Evolutionary conservation across 108 stramenopile species (phyloP).

Genomic region (Cylindrotheca fusiformis): DNA sequence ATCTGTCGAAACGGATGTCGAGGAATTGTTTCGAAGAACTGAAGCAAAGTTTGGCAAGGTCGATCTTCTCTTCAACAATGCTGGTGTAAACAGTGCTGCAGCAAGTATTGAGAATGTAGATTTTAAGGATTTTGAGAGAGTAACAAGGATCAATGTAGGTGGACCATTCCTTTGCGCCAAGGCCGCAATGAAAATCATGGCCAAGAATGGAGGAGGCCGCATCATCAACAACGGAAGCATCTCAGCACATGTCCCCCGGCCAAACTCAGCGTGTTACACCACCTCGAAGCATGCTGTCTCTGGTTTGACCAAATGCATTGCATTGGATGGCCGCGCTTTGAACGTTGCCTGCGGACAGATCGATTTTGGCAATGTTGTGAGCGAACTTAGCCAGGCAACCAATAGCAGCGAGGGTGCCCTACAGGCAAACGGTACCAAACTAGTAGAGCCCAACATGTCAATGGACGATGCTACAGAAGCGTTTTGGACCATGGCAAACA

Average conservation of each 20-base stretch:
- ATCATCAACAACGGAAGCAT: conserved; percentile 84
- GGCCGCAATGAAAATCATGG: conserved; percentile 67
- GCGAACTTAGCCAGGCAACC: conserved; percentile 18
- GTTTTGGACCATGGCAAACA: conserved; percentile 67
- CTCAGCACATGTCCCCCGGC: conserved; percentile 62
- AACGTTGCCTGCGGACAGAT: conserved; percentile 66
- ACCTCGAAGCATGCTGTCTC: conserved; percentile 72
- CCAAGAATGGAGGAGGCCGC: conserved; percentile 51
- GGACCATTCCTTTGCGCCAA: conserved; percentile 73
- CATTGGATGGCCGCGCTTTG: conserved; percentile 63
- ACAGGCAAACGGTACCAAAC: conserved; percentile 56
- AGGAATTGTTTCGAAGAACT: conserved; percentile 35
- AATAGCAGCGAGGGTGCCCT: conserved; percentile 46
- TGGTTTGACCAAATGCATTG: conserved; percentile 66
- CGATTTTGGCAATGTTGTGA: conserved; percentile 74
- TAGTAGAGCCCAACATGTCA: conserved; percentile 52
- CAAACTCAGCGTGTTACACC: conserved; percentile 70
- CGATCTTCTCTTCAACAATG: conserved; percentile 80
- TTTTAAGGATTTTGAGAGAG: conserved; percentile 31
- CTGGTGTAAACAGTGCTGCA: conserved; percentile 59
- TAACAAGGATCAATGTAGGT: conserved; percentile 65
- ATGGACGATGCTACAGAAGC: conserved; percentile 65
- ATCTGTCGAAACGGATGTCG: conserved; percentile 47
- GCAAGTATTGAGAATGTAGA: conserved; percentile 43
- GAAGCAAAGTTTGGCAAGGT: conserved; percentile 28